These are phyloP conservation scores for Ganoderma leucocontextum DNA, from an alignment of 1,284 basidiomycete genomes.

Conservation along the genomic window DNA sequence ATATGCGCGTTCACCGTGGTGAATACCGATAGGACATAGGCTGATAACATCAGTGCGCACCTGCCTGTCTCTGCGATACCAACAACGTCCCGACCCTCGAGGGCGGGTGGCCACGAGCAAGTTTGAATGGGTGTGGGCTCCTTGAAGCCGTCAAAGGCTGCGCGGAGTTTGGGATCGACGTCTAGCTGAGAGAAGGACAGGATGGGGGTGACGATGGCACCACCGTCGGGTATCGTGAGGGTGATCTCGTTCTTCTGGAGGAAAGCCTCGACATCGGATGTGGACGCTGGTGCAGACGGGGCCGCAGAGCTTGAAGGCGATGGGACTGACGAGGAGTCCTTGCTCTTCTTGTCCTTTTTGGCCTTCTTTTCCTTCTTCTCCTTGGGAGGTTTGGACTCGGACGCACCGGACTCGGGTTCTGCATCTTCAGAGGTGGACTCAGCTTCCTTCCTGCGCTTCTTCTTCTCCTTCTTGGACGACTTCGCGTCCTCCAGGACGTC, in stretches of 20 bases:
- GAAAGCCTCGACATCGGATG: slow-evolving; percentile 66
- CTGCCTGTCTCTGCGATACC: slow-evolving; percentile 98
- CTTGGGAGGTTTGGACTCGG: slow-evolving; percentile 31
- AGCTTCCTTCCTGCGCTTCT: slow-evolving; percentile 34
- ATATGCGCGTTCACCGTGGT: slow-evolving; percentile 11
- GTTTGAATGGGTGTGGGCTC: slow-evolving; percentile 97
- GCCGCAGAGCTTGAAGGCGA: slow-evolving; percentile 25
- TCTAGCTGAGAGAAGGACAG: slow-evolving; percentile 81
- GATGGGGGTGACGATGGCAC: slow-evolving; percentile 68
- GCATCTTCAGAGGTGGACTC: slow-evolving; percentile 14
- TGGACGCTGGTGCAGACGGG: slow-evolving; percentile 36
- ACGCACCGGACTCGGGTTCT: slow-evolving; percentile 14
- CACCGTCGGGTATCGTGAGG: slow-evolving; percentile 63
- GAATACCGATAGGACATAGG: not conserved
- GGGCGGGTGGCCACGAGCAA: slow-evolving; percentile 92
- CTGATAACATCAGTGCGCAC: slow-evolving; percentile 43
- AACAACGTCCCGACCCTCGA: slow-evolving; percentile 88
- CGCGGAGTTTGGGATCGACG: slow-evolving; percentile 69
- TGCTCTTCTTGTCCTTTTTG: slow-evolving; percentile 34
- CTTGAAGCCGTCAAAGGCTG: slow-evolving; percentile 77
- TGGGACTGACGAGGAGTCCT: slow-evolving; percentile 13
- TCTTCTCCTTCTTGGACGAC: slow-evolving; percentile 37
- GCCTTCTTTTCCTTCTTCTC: slow-evolving; percentile 37
- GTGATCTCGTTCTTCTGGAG: slow-evolving; percentile 79
- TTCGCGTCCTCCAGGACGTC: slow-evolving; percentile 12